These are phyloP conservation scores for Pholiota molesta DNA, from an alignment of 768 basidiomycete species.

Conservation along the genomic window DNA sequence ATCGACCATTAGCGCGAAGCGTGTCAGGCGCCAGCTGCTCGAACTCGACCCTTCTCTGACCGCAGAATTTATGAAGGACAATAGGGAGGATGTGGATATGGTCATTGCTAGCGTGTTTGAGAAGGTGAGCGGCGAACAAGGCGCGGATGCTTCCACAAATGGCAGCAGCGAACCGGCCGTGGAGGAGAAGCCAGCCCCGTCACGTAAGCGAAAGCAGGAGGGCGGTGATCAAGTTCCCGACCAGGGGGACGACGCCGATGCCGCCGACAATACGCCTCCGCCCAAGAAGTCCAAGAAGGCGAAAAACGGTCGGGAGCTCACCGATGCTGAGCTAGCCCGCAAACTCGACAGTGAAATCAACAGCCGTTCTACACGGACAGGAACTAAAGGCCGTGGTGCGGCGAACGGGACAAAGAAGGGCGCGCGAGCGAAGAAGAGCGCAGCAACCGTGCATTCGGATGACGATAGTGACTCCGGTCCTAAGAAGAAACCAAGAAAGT, in stretches of 20 bases:
- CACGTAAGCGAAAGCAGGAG: conserved; percentile 43
- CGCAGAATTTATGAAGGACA: conserved; percentile 60
- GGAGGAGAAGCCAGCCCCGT: conserved; percentile 25
- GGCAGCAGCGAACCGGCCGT: conserved; percentile 27
- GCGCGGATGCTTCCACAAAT: conserved; percentile 25
- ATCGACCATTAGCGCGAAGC: conserved; percentile 82
- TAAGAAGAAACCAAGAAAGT: conserved; percentile 30
- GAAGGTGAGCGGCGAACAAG: conserved; percentile 47
- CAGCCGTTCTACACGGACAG: conserved; percentile 55
- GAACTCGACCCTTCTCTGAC: conserved; percentile 58
- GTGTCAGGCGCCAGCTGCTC: conserved; percentile 76
- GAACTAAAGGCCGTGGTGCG: conserved; percentile 36
- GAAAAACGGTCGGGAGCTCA: conserved; percentile 54
- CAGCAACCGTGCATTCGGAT: conserved; percentile 55
- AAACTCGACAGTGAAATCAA: conserved; percentile 74
- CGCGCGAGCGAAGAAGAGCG: conserved; percentile 53
- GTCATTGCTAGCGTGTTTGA: conserved; percentile 72
- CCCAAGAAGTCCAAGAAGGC: conserved; percentile 55
- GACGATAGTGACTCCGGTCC: conserved; percentile 49
- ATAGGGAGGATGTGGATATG: conserved; percentile 69
- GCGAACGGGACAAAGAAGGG: conserved; percentile 47
- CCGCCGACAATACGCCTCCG: conserved; percentile 34
- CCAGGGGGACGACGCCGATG: conserved; percentile 34
- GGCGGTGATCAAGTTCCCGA: conserved; percentile 33
- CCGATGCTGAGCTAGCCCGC: conserved; percentile 72